These are phyloP conservation scores for Aspergillus udagawae DNA, from an alignment of 2,329 filamentous ascomycete species.

Conservation along the genomic window DNA sequence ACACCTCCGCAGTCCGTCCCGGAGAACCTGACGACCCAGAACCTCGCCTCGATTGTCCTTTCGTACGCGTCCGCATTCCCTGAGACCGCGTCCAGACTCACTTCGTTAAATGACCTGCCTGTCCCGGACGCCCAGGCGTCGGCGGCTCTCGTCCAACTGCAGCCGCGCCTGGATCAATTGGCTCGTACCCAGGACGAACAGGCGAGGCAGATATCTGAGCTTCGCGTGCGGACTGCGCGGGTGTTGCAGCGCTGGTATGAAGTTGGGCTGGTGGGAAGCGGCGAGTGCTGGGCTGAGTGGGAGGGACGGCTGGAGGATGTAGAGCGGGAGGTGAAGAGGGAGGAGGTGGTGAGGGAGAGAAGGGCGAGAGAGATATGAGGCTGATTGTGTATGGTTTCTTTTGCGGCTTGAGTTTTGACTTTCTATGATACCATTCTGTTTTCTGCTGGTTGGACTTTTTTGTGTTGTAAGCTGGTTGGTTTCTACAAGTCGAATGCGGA, in stretches of 20 bases:
- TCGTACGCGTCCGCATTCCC: constrained; percentile 45
- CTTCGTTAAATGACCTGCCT: constrained; percentile 46
- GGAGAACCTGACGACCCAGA: constrained; percentile 32
- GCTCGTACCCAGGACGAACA: constrained; percentile 36
- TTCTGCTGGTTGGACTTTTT: neutral
- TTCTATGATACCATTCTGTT: neutral
- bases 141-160: constrained; percentile 39
- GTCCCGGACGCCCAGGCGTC: constrained; percentile 42
- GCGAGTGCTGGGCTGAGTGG: constrained; percentile 66
- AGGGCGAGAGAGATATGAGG: constrained; percentile 45
- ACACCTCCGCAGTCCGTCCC: constrained; percentile 30
- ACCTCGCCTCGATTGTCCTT: constrained; percentile 40
- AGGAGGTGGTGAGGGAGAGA: constrained; percentile 55
- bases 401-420: neutral
- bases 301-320: constrained; percentile 63
- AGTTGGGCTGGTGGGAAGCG: constrained; percentile 62
- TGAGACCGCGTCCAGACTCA: constrained; percentile 45
- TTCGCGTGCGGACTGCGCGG: constrained; percentile 42
- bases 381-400: constrained; percentile 12
- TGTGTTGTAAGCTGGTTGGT: neutral
- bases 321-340: constrained; percentile 62
- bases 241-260: constrained; percentile 71
- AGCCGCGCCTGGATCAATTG: constrained; percentile 39
- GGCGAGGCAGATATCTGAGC: constrained; percentile 35
- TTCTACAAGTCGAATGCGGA: neutral